These are phyloP conservation scores for Aphanomyces euteiches DNA, from an alignment of 352 stramenopile species.

Conservation along the genomic window DNA sequence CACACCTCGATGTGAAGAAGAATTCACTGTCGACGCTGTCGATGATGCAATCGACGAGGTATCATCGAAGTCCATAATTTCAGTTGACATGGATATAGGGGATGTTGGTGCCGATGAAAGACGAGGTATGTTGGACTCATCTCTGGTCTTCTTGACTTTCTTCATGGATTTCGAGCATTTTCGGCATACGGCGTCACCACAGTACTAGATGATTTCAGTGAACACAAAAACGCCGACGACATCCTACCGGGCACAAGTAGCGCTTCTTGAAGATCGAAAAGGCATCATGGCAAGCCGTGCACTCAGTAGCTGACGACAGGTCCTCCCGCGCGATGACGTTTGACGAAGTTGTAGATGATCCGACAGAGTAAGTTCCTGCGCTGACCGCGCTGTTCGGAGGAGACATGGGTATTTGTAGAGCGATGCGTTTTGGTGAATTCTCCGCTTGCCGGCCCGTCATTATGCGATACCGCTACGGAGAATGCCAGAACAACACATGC, in stretches of 20 bases:
- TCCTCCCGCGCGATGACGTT: not conserved
- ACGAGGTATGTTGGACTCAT: not conserved
- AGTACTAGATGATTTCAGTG: conserved; percentile 14
- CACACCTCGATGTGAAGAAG: conserved; percentile 7
- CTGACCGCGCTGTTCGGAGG: not conserved
- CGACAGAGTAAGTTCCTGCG: not conserved
- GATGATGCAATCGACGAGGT: conserved; percentile 17
- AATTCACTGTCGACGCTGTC: conserved; percentile 10
- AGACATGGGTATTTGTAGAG: conserved; percentile 6
- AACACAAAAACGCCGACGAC: not conserved
- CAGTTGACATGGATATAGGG: not conserved
- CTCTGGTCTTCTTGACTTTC: not conserved
- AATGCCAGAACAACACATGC: too few relatives aligned
- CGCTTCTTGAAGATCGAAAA: conserved; percentile 23
- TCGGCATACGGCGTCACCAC: conserved; percentile 19
- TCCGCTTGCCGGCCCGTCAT: too few relatives aligned
- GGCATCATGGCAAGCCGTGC: conserved; percentile 16
- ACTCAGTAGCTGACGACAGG: not conserved
- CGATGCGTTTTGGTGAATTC: not conserved
- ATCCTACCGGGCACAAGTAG: conserved; percentile 20
- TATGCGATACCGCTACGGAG: too few relatives aligned
- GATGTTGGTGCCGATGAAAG: not conserved
- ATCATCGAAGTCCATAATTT: conserved; percentile 11
- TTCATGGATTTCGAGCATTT: conserved; percentile 23
- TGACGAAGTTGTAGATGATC: not conserved